These are phyloP conservation scores for Globisporangium splendens DNA, from an alignment of 352 stramenopile genomes.

Conservation along the genomic window DNA sequence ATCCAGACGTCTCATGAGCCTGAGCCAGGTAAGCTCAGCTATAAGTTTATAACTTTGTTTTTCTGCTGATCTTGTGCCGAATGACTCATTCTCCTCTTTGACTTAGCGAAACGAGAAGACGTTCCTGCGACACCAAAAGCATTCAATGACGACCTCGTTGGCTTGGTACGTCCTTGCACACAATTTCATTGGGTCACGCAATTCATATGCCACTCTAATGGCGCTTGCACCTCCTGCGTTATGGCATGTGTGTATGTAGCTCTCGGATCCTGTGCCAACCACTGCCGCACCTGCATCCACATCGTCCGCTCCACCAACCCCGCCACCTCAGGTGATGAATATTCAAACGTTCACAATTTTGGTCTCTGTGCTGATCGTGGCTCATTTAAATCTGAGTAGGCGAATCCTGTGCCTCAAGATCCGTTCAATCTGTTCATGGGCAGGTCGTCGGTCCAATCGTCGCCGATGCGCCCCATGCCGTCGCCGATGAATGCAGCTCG, in stretches of 20 bases:
- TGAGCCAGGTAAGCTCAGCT: constrained; percentile 12
- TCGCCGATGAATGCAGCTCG: constrained; percentile 30
- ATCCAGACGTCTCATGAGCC: constrained; percentile 55
- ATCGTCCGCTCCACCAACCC: constrained; percentile 28
- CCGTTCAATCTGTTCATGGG: constrained; percentile 76
- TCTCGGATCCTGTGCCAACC: constrained; percentile 57
- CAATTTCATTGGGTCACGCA: neutral
- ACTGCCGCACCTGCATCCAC: constrained; percentile 20
- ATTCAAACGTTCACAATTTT: no score
- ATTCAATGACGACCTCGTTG: constrained; percentile 82
- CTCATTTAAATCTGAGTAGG: neutral
- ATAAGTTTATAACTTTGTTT: constrained; percentile 1
- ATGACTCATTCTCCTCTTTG: neutral
- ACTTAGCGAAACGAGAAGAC: constrained; percentile 55
- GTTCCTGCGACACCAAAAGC: constrained; percentile 37
- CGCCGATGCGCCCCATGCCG: constrained; percentile 27
- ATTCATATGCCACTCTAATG: neutral
- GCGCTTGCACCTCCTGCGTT: neutral
- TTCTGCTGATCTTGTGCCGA: neutral
- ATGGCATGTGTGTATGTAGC: constrained; percentile 19
- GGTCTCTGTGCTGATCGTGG: neutral
- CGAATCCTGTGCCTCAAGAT: constrained; percentile 32
- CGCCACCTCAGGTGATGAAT: constrained; percentile 31
- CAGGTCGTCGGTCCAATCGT: neutral
- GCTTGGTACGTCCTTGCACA: constrained; percentile 36